Evolutionary conservation across 2,329 filamentous ascomycete species (phyloP).

Genomic region (Pochonia chlamydosporia): DNA sequence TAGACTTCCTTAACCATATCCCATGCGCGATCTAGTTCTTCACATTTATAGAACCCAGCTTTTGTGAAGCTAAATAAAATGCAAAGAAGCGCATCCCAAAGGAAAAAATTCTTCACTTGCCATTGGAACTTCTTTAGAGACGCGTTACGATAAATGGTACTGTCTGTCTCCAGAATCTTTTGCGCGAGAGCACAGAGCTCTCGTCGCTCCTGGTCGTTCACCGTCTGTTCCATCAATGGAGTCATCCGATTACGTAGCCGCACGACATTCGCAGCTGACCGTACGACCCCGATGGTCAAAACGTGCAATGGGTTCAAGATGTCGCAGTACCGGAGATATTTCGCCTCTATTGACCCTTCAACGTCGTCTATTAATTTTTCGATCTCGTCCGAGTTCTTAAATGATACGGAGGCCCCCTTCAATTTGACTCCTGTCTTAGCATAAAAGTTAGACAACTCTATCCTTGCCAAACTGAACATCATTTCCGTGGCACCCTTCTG

Average conservation of each 20-base stretch:
- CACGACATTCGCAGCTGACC: constrained; percentile 21
- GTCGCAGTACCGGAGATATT: constrained; percentile 38
- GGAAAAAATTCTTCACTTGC: constrained; percentile 26
- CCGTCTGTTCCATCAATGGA: constrained; percentile 18
- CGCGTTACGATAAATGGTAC: constrained; percentile 19
- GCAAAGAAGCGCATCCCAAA: constrained; percentile 28
- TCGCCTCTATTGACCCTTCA: constrained; percentile 33
- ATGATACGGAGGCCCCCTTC: background rate
- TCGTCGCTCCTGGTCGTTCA: constrained; percentile 16
- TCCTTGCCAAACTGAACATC: constrained; percentile 25
- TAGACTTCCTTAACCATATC: constrained; percentile 19
- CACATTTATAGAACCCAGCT: constrained; percentile 13
- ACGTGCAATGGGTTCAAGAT: constrained; percentile 32
- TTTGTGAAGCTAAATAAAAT: constrained; percentile 21
- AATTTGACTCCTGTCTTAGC: constrained; percentile 2
- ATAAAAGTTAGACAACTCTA: constrained; percentile 10
- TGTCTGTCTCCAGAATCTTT: constrained; percentile 31
- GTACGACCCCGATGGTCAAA: constrained; percentile 19
- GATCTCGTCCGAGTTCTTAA: constrained; percentile 20
- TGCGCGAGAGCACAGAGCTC: constrained; percentile 25
- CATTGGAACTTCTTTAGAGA: constrained; percentile 21
- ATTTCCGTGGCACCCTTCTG: constrained; percentile 27
- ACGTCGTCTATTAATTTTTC: constrained; percentile 30
- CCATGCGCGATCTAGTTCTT: constrained; percentile 18
- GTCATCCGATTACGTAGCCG: constrained; percentile 15